phyloP scores from a whole-genome alignment of 352 stramenopile species.

The Pythium utonaiense region DNA sequence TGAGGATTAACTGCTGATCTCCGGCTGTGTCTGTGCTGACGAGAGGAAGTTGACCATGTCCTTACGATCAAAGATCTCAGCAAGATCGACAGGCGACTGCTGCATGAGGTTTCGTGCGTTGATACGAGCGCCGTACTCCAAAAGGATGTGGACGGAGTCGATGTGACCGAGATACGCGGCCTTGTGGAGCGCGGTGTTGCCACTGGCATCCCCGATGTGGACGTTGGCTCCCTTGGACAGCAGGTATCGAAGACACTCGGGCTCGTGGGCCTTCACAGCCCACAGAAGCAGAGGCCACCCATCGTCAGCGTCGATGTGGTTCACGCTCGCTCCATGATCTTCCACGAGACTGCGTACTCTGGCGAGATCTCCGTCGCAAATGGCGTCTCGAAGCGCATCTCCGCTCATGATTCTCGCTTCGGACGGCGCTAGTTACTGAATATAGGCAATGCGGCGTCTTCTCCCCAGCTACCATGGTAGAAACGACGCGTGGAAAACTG shows the following conservation, averaged over 20 bases:
- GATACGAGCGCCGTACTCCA: conserved; percentile 28
- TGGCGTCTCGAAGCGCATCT: conserved; percentile 36
- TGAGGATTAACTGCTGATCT: conserved; percentile 2
- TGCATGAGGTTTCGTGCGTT: conserved; percentile 26
- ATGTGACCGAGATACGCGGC: conserved; percentile 38
- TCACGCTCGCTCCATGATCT: conserved; percentile 26
- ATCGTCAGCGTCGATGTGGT: conserved; percentile 41
- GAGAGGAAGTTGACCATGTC: conserved; percentile 27
- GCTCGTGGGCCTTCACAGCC: conserved; percentile 37
- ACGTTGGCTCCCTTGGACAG: conserved; percentile 32
- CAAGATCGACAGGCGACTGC: conserved; percentile 35
- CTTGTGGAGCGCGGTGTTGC: conserved; percentile 48
- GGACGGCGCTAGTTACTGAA: neutral
- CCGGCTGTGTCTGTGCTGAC: neutral
- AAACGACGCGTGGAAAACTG: too few species aligned
- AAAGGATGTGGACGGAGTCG: conserved; percentile 29
- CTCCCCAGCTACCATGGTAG: too few species aligned
- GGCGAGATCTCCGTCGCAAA: conserved; percentile 33
- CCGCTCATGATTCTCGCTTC: conserved; percentile 24
- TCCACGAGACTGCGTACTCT: conserved; percentile 21
- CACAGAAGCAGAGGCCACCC: conserved; percentile 39
- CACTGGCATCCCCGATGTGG: conserved; percentile 29
- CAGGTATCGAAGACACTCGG: conserved; percentile 27
- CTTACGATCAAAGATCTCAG: conserved; percentile 41
- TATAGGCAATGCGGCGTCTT: neutral